These are phyloP conservation scores for Cladosporium cucumerinum DNA, from an alignment of 2,329 filamentous ascomycete species.

Conservation along the genomic window DNA sequence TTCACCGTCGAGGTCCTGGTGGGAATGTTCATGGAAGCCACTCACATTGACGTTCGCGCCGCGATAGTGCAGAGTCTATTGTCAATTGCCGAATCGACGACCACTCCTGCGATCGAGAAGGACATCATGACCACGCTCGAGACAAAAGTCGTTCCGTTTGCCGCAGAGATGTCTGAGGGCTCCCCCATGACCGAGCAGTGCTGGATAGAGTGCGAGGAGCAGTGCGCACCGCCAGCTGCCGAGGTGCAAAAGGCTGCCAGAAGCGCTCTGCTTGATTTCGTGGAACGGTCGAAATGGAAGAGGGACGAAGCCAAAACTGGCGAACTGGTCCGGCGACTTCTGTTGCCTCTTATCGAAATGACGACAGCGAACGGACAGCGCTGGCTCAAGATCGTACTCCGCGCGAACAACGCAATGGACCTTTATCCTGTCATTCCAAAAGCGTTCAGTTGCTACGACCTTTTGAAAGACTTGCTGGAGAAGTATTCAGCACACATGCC, in stretches of 20 bases:
- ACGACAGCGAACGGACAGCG: conserved; percentile 19
- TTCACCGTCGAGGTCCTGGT: conserved; percentile 33
- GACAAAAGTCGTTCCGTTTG: conserved; percentile 33
- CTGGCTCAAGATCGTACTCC: conserved; percentile 22
- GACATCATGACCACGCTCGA: conserved; percentile 28
- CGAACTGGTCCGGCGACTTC: conserved; percentile 18
- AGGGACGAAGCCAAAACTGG: background rate
- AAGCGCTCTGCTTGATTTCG: background rate
- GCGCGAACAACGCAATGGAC: background rate
- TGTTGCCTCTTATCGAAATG: conserved; percentile 20
- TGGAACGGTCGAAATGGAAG: background rate
- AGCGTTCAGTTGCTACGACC: conserved; percentile 5
- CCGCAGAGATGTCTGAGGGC: conserved; percentile 37
- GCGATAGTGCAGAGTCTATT: conserved; percentile 37
- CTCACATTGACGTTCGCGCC: conserved; percentile 39
- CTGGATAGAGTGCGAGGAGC: conserved; percentile 32
- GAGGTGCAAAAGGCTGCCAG: background rate
- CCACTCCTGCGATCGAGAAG: conserved; percentile 15
- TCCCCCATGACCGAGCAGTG: conserved; percentile 29
- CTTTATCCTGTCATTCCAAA: background rate
- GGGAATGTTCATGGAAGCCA: conserved; percentile 29
- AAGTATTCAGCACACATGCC: conserved; percentile 22
- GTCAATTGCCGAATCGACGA: conserved; percentile 25
- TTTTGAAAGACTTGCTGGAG: conserved; percentile 17
- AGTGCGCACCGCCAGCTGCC: conserved; percentile 22